Percentiles rank a stretch among this genome's conserved stretches.
These are phyloP conservation scores for Stachybotrys chlorohalonatus DNA, from an alignment of 2,329 filamentous ascomycete genomes.

Conservation along the genomic window DNA sequence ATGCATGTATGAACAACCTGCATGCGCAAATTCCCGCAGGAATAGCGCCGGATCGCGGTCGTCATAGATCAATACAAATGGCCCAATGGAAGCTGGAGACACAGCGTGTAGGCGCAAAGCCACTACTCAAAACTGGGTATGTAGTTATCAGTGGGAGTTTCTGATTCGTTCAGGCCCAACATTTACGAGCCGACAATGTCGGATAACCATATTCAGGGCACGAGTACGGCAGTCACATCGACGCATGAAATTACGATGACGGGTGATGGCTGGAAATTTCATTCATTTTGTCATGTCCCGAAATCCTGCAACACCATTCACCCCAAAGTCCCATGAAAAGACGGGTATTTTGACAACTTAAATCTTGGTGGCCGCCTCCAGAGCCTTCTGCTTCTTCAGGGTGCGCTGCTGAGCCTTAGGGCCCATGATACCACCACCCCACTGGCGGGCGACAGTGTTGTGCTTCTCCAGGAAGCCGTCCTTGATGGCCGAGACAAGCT, in stretches of 20 bases:
- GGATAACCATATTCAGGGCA: too few relatives aligned
- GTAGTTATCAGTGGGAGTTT: too few relatives aligned
- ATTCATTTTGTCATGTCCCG: constrained; percentile 32
- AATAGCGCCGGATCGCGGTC: too few relatives aligned
- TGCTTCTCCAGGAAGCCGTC: constrained; percentile 96
- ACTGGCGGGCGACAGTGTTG: constrained; percentile 83
- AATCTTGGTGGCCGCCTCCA: constrained; percentile 96
- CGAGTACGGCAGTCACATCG: neutral
- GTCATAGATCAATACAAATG: too few relatives aligned
- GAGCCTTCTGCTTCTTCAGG: constrained; percentile 86
- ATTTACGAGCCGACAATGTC: too few relatives aligned
- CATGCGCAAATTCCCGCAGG: too few relatives aligned
- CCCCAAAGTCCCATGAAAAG: constrained; percentile 28
- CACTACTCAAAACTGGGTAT: too few relatives aligned
- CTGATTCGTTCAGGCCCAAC: too few relatives aligned
- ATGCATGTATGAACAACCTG: too few relatives aligned
- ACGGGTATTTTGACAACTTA: constrained; percentile 44
- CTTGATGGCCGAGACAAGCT: constrained; percentile 94
- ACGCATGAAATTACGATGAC: neutral
- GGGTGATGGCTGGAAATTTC: constrained; percentile 26
- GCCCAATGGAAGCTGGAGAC: too few relatives aligned
- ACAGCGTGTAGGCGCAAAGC: too few relatives aligned
- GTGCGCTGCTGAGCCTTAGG: constrained; percentile 76
- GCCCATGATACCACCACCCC: constrained; percentile 99
- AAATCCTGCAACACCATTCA: constrained; percentile 31